Evolutionary conservation across 176 grass and related monocot species (phyloP).

Genomic region (Avena insularis): DNA sequence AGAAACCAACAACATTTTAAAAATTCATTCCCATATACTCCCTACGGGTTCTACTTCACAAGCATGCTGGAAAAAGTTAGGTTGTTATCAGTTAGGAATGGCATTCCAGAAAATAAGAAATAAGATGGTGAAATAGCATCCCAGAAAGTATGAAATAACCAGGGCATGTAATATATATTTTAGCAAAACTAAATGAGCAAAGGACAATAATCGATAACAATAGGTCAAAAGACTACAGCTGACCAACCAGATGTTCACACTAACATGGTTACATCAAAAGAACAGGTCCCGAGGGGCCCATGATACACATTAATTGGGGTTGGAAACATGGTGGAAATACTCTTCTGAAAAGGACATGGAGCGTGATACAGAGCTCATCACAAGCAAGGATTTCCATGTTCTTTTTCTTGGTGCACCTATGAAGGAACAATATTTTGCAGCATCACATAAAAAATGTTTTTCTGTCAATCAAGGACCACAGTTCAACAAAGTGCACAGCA

Average conservation of each 20-base stretch:
- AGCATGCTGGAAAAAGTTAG: constrained; percentile 30
- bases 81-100: constrained; percentile 22
- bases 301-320: constrained; percentile 26
- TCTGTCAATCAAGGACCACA: constrained; percentile 41
- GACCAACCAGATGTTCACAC: constrained; percentile 25
- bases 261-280: constrained; percentile 38
- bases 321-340: constrained; percentile 36
- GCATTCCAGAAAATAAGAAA: constrained; percentile 25
- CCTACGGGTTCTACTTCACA: constrained; percentile 23
- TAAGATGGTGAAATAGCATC: constrained; percentile 29
- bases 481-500: constrained; percentile 25
- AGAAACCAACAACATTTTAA: constrained; percentile 19
- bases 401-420: constrained; percentile 23
- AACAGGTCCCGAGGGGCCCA: constrained; percentile 21
- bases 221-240: constrained; percentile 16
- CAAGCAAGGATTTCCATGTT: constrained; percentile 28
- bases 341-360: constrained; percentile 44
- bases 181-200: constrained; percentile 1
- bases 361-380: constrained; percentile 22
- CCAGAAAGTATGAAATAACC: not conserved
- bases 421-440: constrained; percentile 22
- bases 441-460: not conserved
- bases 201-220: constrained; percentile 14
- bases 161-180: constrained; percentile 18
- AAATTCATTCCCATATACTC: not conserved